Percentiles rank a stretch among this genome's conserved stretches.
Evolutionary conservation across 2,329 filamentous ascomycete genomes (phyloP).

Genomic region (Atkinsonella texensis): DNA sequence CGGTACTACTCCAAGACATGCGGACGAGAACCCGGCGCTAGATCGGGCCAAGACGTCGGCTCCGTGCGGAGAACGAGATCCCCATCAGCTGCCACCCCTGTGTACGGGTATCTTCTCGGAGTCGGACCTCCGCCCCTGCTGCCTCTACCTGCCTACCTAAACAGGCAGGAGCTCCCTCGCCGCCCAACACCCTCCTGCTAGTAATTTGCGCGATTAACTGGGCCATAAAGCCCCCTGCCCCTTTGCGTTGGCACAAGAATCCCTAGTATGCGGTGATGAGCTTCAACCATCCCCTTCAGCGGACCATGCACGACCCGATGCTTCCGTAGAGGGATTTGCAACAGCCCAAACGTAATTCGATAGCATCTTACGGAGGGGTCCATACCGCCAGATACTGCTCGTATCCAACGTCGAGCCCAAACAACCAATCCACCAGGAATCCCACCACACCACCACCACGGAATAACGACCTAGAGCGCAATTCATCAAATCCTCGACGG

Average conservation of each 20-base stretch:
- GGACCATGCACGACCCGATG: too few relatives aligned
- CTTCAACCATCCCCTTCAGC: too few relatives aligned
- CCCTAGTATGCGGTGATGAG: too few relatives aligned
- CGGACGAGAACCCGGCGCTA: not conserved
- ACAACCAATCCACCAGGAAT: not conserved
- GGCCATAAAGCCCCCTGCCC: too few relatives aligned
- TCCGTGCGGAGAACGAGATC: conserved; percentile 2
- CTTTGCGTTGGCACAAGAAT: too few relatives aligned
- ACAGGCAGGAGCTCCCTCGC: too few relatives aligned
- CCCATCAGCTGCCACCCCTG: not conserved
- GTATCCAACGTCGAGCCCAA: not conserved
- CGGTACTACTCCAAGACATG: not conserved
- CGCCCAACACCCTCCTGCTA: too few relatives aligned
- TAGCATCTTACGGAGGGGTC: too few relatives aligned
- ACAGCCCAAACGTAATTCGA: too few relatives aligned
- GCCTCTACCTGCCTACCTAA: too few relatives aligned
- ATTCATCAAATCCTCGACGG: not conserved
- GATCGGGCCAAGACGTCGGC: conserved; percentile 2
- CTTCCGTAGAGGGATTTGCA: too few relatives aligned
- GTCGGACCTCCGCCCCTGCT: not conserved
- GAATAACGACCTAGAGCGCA: not conserved
- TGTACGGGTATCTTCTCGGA: not conserved
- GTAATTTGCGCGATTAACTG: too few relatives aligned
- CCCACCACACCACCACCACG: not conserved
- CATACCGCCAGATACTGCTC: not conserved